phyloP scores from a whole-genome alignment of 2,329 filamentous ascomycete species.

The Curvularia hawaiiensis region DNA sequence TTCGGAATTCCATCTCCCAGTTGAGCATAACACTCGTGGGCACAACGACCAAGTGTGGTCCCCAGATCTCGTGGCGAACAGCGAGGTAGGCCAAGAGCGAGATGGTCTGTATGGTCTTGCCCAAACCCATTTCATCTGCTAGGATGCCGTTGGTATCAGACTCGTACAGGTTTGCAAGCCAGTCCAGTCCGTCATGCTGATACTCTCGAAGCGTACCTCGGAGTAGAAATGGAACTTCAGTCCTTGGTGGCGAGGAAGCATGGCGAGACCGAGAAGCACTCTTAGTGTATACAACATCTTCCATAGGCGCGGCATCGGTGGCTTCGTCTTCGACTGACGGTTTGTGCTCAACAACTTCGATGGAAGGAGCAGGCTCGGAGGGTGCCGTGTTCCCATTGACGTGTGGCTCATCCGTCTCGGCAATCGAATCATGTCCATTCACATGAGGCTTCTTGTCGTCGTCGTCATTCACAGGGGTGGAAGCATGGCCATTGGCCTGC shows the following conservation, averaged over 20 bases:
- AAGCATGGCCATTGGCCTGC: conserved; percentile 37
- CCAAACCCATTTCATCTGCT: conserved; percentile 97
- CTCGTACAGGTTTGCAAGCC: conserved; percentile 90
- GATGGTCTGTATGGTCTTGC: conserved; percentile 98
- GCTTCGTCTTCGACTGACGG: conserved; percentile 28
- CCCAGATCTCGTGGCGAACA: conserved; percentile 89
- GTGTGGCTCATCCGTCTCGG: conserved; percentile 13
- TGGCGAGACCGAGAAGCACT: conserved; percentile 33
- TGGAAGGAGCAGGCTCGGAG: conserved; percentile 3
- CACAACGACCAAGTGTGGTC: conserved; percentile 92
- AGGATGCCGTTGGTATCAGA: conserved; percentile 95
- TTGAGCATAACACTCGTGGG: conserved; percentile 99
- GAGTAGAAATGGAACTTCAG: conserved; percentile 63
- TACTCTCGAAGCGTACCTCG: conserved; percentile 92
- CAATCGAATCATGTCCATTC: conserved; percentile 18
- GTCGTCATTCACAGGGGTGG: conserved; percentile 49
- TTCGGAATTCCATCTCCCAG: conserved; percentile 99
- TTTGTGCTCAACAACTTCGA: conserved; percentile 1
- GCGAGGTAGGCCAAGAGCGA: conserved; percentile 90
- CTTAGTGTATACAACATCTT: conserved; percentile 24
- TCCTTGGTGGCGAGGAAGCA: conserved; percentile 38
- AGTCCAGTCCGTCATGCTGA: conserved; percentile 95
- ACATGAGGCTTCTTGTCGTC: conserved; percentile 48
- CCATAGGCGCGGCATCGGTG: conserved; percentile 16
- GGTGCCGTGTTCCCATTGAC: conserved; percentile 20